Evolutionary conservation across 768 basidiomycete genomes (phyloP), one percentile per base, ranked within the genome.

Genomic region (Mycena maculata): DNA sequence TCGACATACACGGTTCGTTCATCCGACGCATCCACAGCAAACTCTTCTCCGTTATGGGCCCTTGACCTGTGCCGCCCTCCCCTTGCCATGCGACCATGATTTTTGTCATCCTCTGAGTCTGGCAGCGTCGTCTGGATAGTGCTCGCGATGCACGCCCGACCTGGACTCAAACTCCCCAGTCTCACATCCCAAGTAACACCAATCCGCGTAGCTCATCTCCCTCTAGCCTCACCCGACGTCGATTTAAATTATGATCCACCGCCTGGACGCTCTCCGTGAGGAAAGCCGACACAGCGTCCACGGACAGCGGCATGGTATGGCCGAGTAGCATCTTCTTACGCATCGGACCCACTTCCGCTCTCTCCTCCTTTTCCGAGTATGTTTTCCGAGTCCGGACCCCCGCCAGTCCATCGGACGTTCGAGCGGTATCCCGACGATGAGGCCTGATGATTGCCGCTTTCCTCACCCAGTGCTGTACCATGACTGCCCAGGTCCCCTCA

Each of bases 211-310:
- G 22, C 52, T 53, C 22, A 53, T 25, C 15, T 33, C 12, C 18
- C 6, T 22, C n/a, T 30, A 77, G 75, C 39, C 52, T 77, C 16
- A 77, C 75, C 30, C n/a, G n/a, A n/a, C n/a, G n/a, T n/a, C n/a
- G n/a, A n/a, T n/a, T n/a, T n/a, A n/a, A 22, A 70, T 77, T 23
- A 76, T 77, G 76, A 75, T 77, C 53, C 74, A 66, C 55, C 73
- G 76, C 28, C 70, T 77, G n/a, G 2, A 75, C 75, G 4, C 72
- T 77, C 16, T 77, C 76, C 31, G 60, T 77, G 16, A 71, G 76
- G 25, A 60, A 65, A 30, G 38, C 31, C 18, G 65, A 58, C 2
- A 12, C n/a, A 3, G 59, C 60, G 47, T 12, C 58, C 2, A 9
- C 15, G 22, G 25, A 41, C 5, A 65, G 59, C 22, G 6, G 16